Evolutionary conservation across 331 rosid genomes (phyloP), one percentile per base, ranked within the genome.

Genomic region (Telfairia occidentalis): DNA sequence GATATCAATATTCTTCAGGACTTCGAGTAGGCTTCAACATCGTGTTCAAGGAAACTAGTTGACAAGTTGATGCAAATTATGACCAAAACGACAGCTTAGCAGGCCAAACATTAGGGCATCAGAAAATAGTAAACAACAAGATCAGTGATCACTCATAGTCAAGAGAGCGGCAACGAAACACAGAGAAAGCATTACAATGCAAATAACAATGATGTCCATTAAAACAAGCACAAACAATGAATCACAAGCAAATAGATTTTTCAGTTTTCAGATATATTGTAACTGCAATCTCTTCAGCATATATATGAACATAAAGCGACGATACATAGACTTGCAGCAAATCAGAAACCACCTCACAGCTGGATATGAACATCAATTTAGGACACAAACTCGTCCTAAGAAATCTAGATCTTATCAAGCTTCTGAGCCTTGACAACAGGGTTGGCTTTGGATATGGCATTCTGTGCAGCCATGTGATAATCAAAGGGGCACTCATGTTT

Each of bases 391-490:
- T 46, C 12, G 30, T 55, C 5, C 13, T 26, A 55, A 2, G 53
- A 74, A 61, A 74, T 80, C 87, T 77, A 92, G 67, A 92, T 90
- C 83, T 90, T 92, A 71, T 89, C 97, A 59, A 92, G 98, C 86
- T 92, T 92, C 85, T 90, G 90, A 55, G 98, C 96, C 85, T 89
- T 87, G 75, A 87, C 89, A 53, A 90, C 85, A 0, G 98, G 98
- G 82, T 92, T 92, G 85, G 96, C 97, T 84, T 86, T 89, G n/a
- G 96, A 88, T 55, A 92, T 87, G 50, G 97, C 97, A 81, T 89
- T 88, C 5, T 83, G 87, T 13, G 87, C 98, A 77, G 92, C 98
- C 80, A 90, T 86, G 67, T 88, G 97, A 76, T 92, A 92, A 73
- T 92, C 98, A 45, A 86, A 87, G 23, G 90, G 85, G 76, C 97